Conservation (phyloP, 192 early-diverging fungal genomes). For the Geosiphon pyriformis region DNA sequence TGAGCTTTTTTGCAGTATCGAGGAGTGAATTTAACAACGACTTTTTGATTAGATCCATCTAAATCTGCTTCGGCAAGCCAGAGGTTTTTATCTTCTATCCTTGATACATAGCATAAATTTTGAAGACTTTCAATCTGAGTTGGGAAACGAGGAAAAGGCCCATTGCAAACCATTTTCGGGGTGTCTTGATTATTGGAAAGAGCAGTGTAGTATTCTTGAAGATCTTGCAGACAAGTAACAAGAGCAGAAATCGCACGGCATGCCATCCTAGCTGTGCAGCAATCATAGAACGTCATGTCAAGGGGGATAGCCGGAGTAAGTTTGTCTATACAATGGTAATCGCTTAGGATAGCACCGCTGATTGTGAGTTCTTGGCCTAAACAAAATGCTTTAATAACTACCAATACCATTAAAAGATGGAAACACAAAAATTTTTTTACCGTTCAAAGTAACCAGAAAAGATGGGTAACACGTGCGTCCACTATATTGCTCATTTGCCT, state of each 20-base stretch:
- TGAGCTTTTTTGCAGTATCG: slow-evolving; percentile 6
- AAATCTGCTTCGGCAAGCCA: background rate
- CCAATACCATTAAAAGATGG: background rate
- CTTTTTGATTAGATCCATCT: background rate
- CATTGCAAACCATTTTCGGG: background rate
- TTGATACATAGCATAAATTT: too few species aligned
- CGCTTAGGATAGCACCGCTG: background rate
- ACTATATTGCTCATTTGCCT: slow-evolving; percentile 4
- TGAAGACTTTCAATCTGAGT: background rate
- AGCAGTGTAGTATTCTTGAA: background rate
- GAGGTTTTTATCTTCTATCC: slow-evolving; percentile 6
- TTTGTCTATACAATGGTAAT: slow-evolving; percentile 1
- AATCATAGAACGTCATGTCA: slow-evolving; percentile 7
- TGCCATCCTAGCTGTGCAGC: background rate
- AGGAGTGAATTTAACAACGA: slow-evolving; percentile 5
- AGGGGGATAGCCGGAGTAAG: slow-evolving; percentile 2
- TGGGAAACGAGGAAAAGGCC: background rate
- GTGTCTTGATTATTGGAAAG: background rate
- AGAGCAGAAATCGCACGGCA: background rate
- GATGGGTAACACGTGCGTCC: background rate
- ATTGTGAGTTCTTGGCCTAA: slow-evolving; percentile 1
- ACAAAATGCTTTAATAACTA: background rate
- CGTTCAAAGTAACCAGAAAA: slow-evolving; percentile 11
- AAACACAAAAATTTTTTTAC: background rate
- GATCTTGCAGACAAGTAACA: slow-evolving; percentile 1